Conservation (phyloP, 495 filamentous ascomycete species). For the Trichoderma erinaceum region DNA sequence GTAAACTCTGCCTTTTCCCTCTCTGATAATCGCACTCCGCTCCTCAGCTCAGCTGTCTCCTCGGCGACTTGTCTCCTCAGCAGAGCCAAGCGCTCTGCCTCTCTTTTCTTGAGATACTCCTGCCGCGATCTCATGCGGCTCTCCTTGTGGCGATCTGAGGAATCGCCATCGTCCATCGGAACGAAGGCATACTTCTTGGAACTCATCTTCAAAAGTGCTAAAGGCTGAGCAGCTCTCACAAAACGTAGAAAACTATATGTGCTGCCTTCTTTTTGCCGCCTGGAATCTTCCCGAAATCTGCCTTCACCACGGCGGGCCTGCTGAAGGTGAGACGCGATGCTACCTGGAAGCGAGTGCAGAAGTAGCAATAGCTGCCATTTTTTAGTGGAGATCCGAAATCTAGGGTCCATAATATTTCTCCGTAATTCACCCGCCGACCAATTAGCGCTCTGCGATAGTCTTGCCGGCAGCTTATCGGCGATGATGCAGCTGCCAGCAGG, state of each 20-base stretch:
- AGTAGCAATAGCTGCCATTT: neutral
- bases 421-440: neutral
- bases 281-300: neutral
- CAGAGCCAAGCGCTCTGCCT: constrained; percentile 75
- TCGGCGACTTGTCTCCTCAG: constrained; percentile 88
- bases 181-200: constrained; percentile 73
- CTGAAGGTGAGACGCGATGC: constrained; percentile 11
- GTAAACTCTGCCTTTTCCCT: constrained; percentile 86
- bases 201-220: constrained; percentile 29
- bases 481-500: neutral
- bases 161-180: constrained; percentile 70
- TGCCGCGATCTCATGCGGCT: constrained; percentile 60
- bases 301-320: neutral
- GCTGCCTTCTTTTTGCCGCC: neutral
- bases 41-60: constrained; percentile 74
- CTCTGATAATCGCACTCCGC: constrained; percentile 66
- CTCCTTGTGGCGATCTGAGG: constrained; percentile 9
- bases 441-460: neutral
- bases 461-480: neutral
- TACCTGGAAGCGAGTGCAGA: neutral
- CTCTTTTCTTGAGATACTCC: constrained; percentile 89
- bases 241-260: neutral
- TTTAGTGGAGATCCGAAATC: neutral
- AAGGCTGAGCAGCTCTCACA: neutral
- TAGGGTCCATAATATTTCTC: neutral